A percentile compares a stretch with the other conserved stretches of the same genome.
Conservation (phyloP, 306 rosid genomes). For the Inga laurina region DNA sequence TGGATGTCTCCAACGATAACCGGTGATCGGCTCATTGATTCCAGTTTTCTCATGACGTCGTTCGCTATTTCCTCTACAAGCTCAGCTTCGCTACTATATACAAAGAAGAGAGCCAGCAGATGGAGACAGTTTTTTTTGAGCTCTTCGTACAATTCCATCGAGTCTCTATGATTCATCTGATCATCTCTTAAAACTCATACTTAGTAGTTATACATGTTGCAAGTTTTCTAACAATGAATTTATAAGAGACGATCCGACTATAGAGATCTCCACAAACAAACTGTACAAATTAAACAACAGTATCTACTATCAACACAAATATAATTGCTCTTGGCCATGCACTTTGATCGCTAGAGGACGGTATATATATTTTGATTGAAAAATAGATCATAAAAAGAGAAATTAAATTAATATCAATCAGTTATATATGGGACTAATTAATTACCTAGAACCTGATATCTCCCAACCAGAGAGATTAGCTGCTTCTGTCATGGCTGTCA, state of each 20-base stretch:
- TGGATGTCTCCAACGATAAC: neutral
- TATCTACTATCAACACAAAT: neutral
- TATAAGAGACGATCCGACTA: neutral
- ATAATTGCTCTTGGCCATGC: neutral
- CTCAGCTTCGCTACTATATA: neutral
- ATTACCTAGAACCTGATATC: neutral
- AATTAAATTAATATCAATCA: neutral
- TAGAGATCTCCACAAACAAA: neutral
- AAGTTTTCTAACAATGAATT: neutral
- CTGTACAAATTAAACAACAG: neutral
- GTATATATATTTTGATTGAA: neutral
- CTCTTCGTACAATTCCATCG: neutral
- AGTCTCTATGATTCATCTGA: neutral
- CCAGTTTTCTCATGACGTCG: neutral
- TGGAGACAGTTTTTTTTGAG: neutral
- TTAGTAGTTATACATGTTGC: neutral
- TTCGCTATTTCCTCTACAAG: neutral
- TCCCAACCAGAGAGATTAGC: neutral
- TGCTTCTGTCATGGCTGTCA: neutral
- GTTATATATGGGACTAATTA: no score
- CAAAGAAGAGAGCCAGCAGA: neutral
- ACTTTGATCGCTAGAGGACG: neutral
- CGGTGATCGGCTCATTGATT: neutral
- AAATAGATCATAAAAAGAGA: neutral
- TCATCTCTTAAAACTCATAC: neutral